A percentile compares a stretch with the other conserved stretches of the same genome.
Conservation (phyloP, 2,329 filamentous ascomycete species). For the Arthroderma uncinatum region DNA sequence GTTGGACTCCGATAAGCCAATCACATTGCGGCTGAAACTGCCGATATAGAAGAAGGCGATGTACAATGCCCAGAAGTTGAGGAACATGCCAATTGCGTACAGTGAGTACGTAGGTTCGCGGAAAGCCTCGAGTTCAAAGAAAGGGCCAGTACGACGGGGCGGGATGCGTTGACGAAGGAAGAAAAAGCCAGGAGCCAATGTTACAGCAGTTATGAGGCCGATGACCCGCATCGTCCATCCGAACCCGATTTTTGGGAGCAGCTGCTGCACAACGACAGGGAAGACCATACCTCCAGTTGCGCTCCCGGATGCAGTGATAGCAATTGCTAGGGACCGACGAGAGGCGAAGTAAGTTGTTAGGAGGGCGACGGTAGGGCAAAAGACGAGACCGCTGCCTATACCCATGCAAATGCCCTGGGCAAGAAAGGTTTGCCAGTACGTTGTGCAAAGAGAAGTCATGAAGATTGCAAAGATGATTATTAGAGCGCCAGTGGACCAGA, state of each 20-base stretch:
- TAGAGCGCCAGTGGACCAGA: constrained; percentile 33
- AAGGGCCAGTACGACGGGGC: constrained; percentile 39
- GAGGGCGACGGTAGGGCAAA: constrained; percentile 44
- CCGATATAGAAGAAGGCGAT: constrained; percentile 42
- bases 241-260: constrained; percentile 52
- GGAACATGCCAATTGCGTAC: constrained; percentile 34
- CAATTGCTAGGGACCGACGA: constrained; percentile 50
- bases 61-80: constrained; percentile 44
- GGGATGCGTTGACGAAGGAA: constrained; percentile 42
- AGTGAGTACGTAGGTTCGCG: constrained; percentile 39
- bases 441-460: constrained; percentile 39
- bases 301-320: constrained; percentile 49
- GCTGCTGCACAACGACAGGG: constrained; percentile 45
- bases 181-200: constrained; percentile 31
- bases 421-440: constrained; percentile 41
- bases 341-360: constrained; percentile 50
- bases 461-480: constrained; percentile 41
- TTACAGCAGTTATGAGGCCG: constrained; percentile 48
- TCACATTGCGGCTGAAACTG: constrained; percentile 30
- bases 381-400: constrained; percentile 45
- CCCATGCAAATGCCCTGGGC: constrained; percentile 48
- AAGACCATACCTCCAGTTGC: constrained; percentile 54
- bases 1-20: constrained; percentile 32
- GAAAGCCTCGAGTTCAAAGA: constrained; percentile 44
- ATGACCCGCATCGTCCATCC: constrained; percentile 53